phyloP scores from a whole-genome alignment of 1,284 basidiomycete genomes.

The Sporisorium scitamineum region DNA sequence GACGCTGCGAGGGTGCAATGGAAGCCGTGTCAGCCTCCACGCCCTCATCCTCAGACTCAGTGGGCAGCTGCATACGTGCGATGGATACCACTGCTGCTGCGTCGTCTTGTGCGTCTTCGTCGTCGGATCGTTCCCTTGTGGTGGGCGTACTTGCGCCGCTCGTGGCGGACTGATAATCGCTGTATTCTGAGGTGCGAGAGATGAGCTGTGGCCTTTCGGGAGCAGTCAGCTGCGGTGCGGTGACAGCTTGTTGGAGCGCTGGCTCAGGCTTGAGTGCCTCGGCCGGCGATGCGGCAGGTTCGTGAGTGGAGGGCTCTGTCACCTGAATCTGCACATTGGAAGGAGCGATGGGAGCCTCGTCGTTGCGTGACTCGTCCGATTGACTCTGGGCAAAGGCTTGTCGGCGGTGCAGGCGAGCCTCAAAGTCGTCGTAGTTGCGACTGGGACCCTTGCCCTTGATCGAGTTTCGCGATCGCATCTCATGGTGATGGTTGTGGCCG shows the following conservation, averaged over 20 bases:
- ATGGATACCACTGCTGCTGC: conserved; percentile 19
- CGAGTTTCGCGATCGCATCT: conserved; percentile 46
- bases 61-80: conserved; percentile 2
- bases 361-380: not conserved
- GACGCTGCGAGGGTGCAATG: conserved; percentile 30
- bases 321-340: conserved; percentile 33
- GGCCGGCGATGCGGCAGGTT: not conserved
- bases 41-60: conserved; percentile 8
- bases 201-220: conserved; percentile 23
- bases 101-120: conserved; percentile 17
- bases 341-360: conserved; percentile 3
- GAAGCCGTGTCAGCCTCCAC: conserved; percentile 14
- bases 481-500: conserved; percentile 44
- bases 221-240: conserved; percentile 6
- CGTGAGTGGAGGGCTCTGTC: conserved; percentile 9
- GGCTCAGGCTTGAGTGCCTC: not conserved
- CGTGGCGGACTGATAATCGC: conserved; percentile 44
- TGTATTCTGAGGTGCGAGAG: conserved; percentile 29
- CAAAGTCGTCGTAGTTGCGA: conserved; percentile 34
- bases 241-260: conserved; percentile 5
- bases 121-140: not conserved
- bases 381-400: conserved; percentile 36
- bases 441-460: conserved; percentile 37
- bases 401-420: conserved; percentile 30
- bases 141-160: conserved; percentile 45